Percentiles rank a stretch among this genome's conserved stretches.
phyloP scores from a whole-genome alignment of 257 asterid species.

The Verbena officinalis region DNA sequence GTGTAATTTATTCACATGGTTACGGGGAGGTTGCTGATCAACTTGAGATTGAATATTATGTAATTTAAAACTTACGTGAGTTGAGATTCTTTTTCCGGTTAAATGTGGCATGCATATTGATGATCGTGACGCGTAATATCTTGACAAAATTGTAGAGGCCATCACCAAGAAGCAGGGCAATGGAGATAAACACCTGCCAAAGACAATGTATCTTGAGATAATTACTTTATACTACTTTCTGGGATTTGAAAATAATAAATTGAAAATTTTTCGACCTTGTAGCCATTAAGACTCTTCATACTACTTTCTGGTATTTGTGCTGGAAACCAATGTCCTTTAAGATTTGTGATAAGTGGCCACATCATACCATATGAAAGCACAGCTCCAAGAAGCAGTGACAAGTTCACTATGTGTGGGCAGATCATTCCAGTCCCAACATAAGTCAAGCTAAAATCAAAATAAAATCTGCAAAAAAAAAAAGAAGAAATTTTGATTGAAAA shows the following conservation, averaged over 20 bases:
- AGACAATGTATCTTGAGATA: neutral
- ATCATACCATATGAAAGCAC: constrained; percentile 80
- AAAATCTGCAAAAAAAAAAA: constrained; percentile 54
- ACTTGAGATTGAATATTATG: neutral
- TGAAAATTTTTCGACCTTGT: constrained; percentile 73
- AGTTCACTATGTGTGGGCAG: constrained; percentile 82
- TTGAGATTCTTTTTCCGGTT: constrained; percentile 27
- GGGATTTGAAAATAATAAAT: neutral
- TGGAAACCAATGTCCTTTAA: constrained; percentile 85
- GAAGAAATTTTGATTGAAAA: too few species aligned
- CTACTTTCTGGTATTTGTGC: constrained; percentile 62
- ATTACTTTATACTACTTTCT: too few species aligned
- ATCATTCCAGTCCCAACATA: constrained; percentile 97
- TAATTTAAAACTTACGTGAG: constrained; percentile 35
- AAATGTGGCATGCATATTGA: constrained; percentile 34
- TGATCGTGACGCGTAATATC: constrained; percentile 49
- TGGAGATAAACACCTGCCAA: constrained; percentile 74
- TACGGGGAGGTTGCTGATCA: neutral
- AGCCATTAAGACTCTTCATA: constrained; percentile 85
- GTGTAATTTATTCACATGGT: neutral
- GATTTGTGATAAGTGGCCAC: constrained; percentile 76
- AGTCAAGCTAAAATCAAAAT: constrained; percentile 86
- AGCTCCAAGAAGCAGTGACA: constrained; percentile 85
- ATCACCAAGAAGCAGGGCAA: constrained; percentile 85
- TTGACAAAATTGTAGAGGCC: constrained; percentile 71